Base-by-base conservation (phyloP, 306 rosid species). In the Abrus pulchellus region DNA sequence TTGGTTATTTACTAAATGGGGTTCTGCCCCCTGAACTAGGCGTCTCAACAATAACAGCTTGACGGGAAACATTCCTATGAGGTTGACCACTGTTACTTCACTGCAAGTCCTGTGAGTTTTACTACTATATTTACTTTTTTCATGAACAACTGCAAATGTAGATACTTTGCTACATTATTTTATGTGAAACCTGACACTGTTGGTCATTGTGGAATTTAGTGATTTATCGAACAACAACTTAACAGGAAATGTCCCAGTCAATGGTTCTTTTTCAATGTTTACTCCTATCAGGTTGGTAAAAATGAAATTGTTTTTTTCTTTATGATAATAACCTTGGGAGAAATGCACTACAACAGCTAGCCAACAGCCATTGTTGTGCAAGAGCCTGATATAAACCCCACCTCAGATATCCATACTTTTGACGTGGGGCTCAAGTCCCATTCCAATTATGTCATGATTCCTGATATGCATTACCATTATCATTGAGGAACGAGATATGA, bases 31-130 rank as follows among this genome's bases (percentile, higher is more conserved):
- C 64, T 78, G 75, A 82, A 85, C 57, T 69, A 96, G 99, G 92
- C 99, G 98, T 87, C 98, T 96, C 79, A 93, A 92, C 85, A 89
- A 92, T 88, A 96, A 93, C 93, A 89, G 9, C 85, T 89, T 96
- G 89, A 3, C 79, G 0, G 99, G 94, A 81, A 3, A 0, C 10
- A 96, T 96, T 88, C 97, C 99, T 13, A 0, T 20, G 67, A 1
- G 81, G 30, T 86, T 96, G 88, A 93, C 98, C 32, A 70, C 0
- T 0, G 76, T 92, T 74, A 0, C 0, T 6, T 78, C 94, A 38
- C 88, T 96, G 74, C 93, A 90, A 90, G 99, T 96, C 83, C 89
- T 96, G 99, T 96, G 85, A 96, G 99, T 92, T 72, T 77, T 76
- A n/a, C 55, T 64, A 36, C 38, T 47, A 63, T 12, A 14, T 70